Percentiles rank a stretch among this genome's conserved stretches.
phyloP scores from a whole-genome alignment of 805 yeast species.

The Wickerhamiella parazyma region DNA sequence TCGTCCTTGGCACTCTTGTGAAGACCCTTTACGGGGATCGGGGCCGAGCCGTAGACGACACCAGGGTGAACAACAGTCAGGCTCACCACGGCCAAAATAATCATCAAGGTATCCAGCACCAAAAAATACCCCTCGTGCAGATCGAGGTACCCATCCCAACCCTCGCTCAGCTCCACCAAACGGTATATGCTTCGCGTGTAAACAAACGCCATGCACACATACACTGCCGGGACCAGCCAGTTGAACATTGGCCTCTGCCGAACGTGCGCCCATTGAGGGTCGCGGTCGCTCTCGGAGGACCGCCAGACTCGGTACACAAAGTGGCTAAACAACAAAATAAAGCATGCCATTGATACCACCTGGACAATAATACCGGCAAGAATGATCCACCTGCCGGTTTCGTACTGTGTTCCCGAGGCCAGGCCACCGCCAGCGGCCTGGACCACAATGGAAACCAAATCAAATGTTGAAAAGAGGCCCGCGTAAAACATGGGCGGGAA shows the following conservation, averaged over 20 bases:
- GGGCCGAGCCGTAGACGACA: conserved; percentile 27
- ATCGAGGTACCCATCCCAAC: conserved; percentile 57
- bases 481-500: conserved; percentile 47
- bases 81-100: conserved; percentile 34
- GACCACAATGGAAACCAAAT: conserved; percentile 45
- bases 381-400: conserved; percentile 51
- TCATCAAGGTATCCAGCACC: conserved; percentile 49
- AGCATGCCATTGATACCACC: conserved; percentile 52
- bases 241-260: conserved; percentile 18
- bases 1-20: not conserved
- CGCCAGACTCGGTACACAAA: conserved; percentile 23
- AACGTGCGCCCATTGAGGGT: conserved; percentile 12
- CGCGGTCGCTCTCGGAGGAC: conserved; percentile 8
- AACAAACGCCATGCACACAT: conserved; percentile 36
- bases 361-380: conserved; percentile 69
- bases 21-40: not conserved
- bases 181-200: conserved; percentile 61
- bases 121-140: conserved; percentile 46
- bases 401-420: conserved; percentile 35
- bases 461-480: conserved; percentile 50
- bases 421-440: conserved; percentile 72
- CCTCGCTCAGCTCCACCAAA: conserved; percentile 55
- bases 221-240: conserved; percentile 18
- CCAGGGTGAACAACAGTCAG: conserved; percentile 55
- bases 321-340: conserved; percentile 36